Percentiles rank a stretch among this genome's conserved stretches.
Evolutionary conservation across 176 grass and related monocot genomes (phyloP).

Genomic region (Phoenix roebelenii): DNA sequence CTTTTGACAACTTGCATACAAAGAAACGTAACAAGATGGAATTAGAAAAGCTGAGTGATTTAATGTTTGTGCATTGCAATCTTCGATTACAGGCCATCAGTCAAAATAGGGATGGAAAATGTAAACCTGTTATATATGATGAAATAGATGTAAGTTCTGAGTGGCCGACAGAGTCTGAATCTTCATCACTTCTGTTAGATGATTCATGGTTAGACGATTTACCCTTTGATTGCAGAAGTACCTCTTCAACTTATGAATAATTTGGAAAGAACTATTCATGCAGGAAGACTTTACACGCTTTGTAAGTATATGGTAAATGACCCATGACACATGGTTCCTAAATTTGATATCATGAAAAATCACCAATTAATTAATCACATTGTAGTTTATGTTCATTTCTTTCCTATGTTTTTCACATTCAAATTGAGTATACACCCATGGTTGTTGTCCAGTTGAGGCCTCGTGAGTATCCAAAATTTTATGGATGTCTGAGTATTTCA

Average conservation of each 20-base stretch:
- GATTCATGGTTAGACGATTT: constrained; percentile 26
- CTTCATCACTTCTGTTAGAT: constrained; percentile 16
- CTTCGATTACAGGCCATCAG: constrained; percentile 16
- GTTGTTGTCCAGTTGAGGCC: too few relatives aligned
- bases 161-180: constrained; percentile 22
- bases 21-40: constrained; percentile 16
- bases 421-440: too few relatives aligned
- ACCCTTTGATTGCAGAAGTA: constrained; percentile 9
- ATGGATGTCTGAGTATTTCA: too few relatives aligned
- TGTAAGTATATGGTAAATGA: not conserved
- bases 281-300: not conserved
- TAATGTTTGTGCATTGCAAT: constrained; percentile 25
- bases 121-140: constrained; percentile 16
- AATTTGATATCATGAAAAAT: too few relatives aligned
- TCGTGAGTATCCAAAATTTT: too few relatives aligned
- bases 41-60: constrained; percentile 17
- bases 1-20: constrained; percentile 9
- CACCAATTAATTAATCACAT: too few relatives aligned
- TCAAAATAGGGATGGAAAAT: constrained; percentile 10
- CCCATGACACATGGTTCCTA: too few relatives aligned
- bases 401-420: too few relatives aligned
- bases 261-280: not conserved
- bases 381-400: too few relatives aligned
- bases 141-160: constrained; percentile 22
- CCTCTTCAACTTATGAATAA: constrained; percentile 11